Percentiles rank a stretch among this genome's conserved stretches.
These are phyloP conservation scores for Fusarium lateritium DNA, from an alignment of 2,329 filamentous ascomycete species.

Conservation along the genomic window DNA sequence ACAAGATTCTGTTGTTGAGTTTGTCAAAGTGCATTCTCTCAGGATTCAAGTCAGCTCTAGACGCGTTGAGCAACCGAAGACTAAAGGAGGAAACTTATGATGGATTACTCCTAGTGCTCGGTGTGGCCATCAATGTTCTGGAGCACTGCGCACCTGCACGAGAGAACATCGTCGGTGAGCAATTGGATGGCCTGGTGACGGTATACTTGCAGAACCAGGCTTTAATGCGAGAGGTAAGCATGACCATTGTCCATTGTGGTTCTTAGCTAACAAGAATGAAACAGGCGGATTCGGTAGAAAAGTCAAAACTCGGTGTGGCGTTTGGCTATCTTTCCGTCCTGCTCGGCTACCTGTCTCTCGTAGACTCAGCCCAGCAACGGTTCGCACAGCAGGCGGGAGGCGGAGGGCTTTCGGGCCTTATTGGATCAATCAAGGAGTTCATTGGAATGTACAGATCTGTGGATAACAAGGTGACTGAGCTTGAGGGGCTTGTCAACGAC, in stretches of 20 bases:
- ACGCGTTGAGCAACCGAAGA: slow-evolving; percentile 64
- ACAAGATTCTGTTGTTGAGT: slow-evolving; percentile 66
- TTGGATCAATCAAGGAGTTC: slow-evolving; percentile 70
- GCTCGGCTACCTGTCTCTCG: slow-evolving; percentile 83
- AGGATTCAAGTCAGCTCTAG: slow-evolving; percentile 64
- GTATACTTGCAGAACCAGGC: slow-evolving; percentile 79
- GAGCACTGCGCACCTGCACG: slow-evolving; percentile 80
- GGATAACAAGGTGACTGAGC: slow-evolving; percentile 60
- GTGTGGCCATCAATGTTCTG: slow-evolving; percentile 88
- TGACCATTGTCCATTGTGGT: not conserved
- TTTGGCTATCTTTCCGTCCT: slow-evolving; percentile 90
- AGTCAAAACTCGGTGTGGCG: slow-evolving; percentile 84
- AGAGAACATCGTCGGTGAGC: slow-evolving; percentile 53
- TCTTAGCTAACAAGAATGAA: slow-evolving; percentile 21
- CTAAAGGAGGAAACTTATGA: slow-evolving; percentile 71
- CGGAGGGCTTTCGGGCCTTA: slow-evolving; percentile 61
- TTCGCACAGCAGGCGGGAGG: slow-evolving; percentile 60
- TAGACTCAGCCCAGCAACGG: slow-evolving; percentile 59
- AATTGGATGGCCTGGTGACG: slow-evolving; percentile 72
- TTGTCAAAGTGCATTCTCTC: slow-evolving; percentile 66
- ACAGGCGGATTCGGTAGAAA: slow-evolving; percentile 79
- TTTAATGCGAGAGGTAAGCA: slow-evolving; percentile 76
- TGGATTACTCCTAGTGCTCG: slow-evolving; percentile 81
- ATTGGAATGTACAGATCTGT: slow-evolving; percentile 66
- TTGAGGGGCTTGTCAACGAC: slow-evolving; percentile 57